Conservation (phyloP, 371 early-diverging fungal species). For the Fennellomyces sp. region DNA sequence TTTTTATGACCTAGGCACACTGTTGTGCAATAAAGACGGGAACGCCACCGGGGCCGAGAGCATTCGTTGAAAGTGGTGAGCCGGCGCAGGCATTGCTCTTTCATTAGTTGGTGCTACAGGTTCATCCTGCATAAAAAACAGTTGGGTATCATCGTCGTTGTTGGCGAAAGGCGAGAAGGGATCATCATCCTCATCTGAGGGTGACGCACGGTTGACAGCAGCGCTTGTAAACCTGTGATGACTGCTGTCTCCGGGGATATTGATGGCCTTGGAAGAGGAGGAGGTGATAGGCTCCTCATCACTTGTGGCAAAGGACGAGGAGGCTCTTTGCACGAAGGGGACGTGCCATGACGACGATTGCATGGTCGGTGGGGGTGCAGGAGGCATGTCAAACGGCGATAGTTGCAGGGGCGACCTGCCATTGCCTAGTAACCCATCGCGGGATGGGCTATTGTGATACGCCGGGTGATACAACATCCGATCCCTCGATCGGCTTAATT, state of each 20-base stretch:
- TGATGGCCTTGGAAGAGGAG: conserved; percentile 25
- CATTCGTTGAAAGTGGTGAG: not conserved
- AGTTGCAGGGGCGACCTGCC: not conserved
- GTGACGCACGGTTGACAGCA: not conserved
- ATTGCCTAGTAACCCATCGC: conserved; percentile 10
- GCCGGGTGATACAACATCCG: conserved; percentile 1
- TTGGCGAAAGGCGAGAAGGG: conserved; percentile 26
- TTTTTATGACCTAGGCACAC: conserved; percentile 2
- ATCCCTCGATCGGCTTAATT: conserved; percentile 23
- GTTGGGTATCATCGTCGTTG: conserved; percentile 42
- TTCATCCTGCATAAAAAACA: conserved; percentile 53
- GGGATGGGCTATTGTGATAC: conserved; percentile 4
- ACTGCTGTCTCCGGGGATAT: conserved; percentile 25
- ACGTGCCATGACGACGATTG: conserved; percentile 1
- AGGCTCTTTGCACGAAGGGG: not conserved
- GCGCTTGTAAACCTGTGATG: conserved; percentile 1
- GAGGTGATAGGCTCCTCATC: not conserved
- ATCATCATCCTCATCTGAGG: conserved; percentile 20
- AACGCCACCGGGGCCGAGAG: not conserved
- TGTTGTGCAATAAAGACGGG: not conserved
- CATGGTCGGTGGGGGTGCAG: conserved; percentile 1
- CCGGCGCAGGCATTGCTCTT: conserved; percentile 1
- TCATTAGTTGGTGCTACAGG: not conserved
- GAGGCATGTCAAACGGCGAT: not conserved
- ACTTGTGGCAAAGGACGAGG: not conserved